Conservation (phyloP, 1,284 basidiomycete species). For the Papiliotrema fonsecae region DNA sequence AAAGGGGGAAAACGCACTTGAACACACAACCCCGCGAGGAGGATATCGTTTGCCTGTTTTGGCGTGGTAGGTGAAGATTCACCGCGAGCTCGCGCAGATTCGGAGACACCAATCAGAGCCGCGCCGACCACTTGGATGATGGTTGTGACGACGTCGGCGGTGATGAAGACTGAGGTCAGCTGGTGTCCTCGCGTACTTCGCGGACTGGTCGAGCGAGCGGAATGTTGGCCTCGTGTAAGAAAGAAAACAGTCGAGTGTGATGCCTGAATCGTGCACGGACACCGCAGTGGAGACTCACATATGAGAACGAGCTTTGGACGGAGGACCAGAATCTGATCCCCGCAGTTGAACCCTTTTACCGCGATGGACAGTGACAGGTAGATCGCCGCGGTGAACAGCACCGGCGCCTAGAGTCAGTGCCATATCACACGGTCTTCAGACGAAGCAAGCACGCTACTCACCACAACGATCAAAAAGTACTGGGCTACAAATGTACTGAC, state of each 20-base stretch:
- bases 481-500: conserved; percentile 31
- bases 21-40: conserved; percentile 46
- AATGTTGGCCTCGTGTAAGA: no score
- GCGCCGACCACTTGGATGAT: conserved; percentile 48
- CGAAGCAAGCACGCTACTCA: conserved; percentile 16
- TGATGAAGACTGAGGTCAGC: conserved; percentile 35
- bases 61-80: conserved; percentile 28
- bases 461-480: conserved; percentile 50
- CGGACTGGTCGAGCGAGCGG: no score
- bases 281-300: conserved; percentile 28
- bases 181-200: no score
- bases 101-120: conserved; percentile 48
- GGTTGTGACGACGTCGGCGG: conserved; percentile 41
- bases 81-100: conserved; percentile 29
- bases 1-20: conserved; percentile 23
- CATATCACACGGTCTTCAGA: no score
- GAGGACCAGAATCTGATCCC: conserved; percentile 26
- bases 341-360: conserved; percentile 22
- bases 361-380: conserved; percentile 40
- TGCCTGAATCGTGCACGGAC: no score
- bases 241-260: no score
- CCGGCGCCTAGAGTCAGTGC: conserved; percentile 31
- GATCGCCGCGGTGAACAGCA: conserved; percentile 47
- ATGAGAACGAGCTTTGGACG: conserved; percentile 29
- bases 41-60: conserved; percentile 46